These are phyloP conservation scores for Sclerotinia subarctica DNA, from an alignment of 2,329 filamentous ascomycete species.

Conservation along the genomic window DNA sequence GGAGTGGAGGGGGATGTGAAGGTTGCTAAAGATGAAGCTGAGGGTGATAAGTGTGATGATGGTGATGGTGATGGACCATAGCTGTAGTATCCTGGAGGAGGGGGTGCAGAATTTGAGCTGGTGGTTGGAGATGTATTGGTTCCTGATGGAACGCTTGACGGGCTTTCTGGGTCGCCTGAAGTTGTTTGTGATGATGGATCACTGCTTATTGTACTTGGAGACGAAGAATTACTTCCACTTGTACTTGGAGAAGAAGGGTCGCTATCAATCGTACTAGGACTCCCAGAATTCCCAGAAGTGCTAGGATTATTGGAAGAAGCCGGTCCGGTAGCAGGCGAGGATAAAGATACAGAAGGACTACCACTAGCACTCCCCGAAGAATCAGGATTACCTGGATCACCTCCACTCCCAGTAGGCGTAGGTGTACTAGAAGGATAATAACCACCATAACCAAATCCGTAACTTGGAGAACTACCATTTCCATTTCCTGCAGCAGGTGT, in stretches of 20 bases:
- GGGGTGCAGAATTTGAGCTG: not conserved
- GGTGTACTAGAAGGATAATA: not conserved
- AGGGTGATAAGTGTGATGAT: not conserved
- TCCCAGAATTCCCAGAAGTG: not conserved
- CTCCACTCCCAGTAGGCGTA: not conserved
- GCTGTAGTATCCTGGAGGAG: not conserved
- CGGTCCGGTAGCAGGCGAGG: not conserved
- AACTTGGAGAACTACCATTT: not conserved
- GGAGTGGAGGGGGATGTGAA: not conserved
- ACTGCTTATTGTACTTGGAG: not conserved
- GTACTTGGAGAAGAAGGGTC: not conserved
- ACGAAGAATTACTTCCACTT: not conserved
- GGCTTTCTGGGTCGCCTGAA: not conserved
- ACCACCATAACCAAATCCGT: not conserved
- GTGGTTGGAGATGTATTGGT: not conserved
- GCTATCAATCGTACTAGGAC: not conserved
- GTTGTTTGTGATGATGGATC: not conserved
- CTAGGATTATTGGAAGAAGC: not conserved
- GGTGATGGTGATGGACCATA: not conserved
- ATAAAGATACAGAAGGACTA: not conserved
- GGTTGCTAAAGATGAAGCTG: not conserved
- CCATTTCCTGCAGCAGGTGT: not conserved
- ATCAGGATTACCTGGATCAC: not conserved
- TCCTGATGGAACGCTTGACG: not conserved
- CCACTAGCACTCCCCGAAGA: not conserved